Evolutionary conservation across 2,329 filamentous ascomycete genomes (phyloP).

Genomic region (Aspergillus phoenicis): DNA sequence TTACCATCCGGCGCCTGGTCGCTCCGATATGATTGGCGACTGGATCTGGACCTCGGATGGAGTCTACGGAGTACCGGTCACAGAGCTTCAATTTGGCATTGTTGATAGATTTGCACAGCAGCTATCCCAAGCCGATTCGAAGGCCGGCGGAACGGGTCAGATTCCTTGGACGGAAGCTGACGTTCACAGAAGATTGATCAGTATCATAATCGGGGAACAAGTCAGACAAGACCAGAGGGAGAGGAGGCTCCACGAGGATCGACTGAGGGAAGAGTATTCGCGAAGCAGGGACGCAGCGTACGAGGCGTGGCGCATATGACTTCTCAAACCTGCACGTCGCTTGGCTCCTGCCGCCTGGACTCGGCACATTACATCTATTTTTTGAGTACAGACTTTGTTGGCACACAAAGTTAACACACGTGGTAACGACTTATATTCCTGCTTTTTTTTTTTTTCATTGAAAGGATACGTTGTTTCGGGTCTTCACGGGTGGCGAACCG

Average conservation of each 20-base stretch:
- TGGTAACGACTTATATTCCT: slow-evolving; percentile 19
- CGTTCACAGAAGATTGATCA: slow-evolving; percentile 47
- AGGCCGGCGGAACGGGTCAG: slow-evolving; percentile 40
- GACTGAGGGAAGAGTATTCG: slow-evolving; percentile 2
- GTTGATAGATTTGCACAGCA: slow-evolving; percentile 45
- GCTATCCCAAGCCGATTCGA: slow-evolving; percentile 37
- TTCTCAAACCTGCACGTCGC: slow-evolving; percentile 1
- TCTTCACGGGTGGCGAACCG: slow-evolving; percentile 19
- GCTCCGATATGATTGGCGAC: slow-evolving; percentile 44
- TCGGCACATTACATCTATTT: neutral
- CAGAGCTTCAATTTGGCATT: slow-evolving; percentile 46
- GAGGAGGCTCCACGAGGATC: slow-evolving; percentile 26
- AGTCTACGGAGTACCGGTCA: slow-evolving; percentile 43
- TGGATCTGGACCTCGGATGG: slow-evolving; percentile 48
- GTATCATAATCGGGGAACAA: slow-evolving; percentile 51
- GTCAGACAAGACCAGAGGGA: slow-evolving; percentile 45
- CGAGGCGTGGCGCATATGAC: slow-evolving; percentile 32
- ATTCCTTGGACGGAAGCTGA: slow-evolving; percentile 50
- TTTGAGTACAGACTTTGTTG: slow-evolving; percentile 5
- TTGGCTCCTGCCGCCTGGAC: slow-evolving; percentile 8
- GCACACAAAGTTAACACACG: slow-evolving; percentile 1
- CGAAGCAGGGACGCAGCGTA: slow-evolving; percentile 23
- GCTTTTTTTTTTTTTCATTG: slow-evolving; percentile 4
- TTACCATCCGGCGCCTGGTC: slow-evolving; percentile 38
- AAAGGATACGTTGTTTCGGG: slow-evolving; percentile 18